Percentiles rank a stretch among this genome's conserved stretches.
These are phyloP conservation scores for Lactifluus piperatus DNA, from an alignment of 768 basidiomycete genomes.

Conservation along the genomic window DNA sequence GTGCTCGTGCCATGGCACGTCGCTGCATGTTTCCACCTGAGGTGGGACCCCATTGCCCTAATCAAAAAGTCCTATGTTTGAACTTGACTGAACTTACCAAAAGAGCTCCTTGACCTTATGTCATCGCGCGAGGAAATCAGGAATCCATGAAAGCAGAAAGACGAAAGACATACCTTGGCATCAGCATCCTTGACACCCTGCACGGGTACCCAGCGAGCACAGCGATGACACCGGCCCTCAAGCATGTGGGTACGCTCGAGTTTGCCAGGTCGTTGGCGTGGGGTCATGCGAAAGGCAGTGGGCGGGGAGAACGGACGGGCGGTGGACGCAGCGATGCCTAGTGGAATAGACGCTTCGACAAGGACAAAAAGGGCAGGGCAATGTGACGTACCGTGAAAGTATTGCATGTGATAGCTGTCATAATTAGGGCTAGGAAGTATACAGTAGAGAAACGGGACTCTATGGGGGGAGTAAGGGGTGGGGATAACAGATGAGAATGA, in stretches of 20 bases:
- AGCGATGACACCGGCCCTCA: slow-evolving; percentile 75
- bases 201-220: slow-evolving; percentile 59
- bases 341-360: neutral
- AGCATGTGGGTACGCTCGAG: slow-evolving; percentile 49
- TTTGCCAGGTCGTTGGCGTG: slow-evolving; percentile 42
- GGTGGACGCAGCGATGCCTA: slow-evolving; percentile 64
- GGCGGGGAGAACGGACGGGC: slow-evolving; percentile 76
- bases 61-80: neutral
- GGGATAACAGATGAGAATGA: neutral
- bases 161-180: slow-evolving; percentile 42
- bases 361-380: neutral
- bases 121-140: neutral
- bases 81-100: slow-evolving; percentile 43
- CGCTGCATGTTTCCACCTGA: slow-evolving; percentile 86
- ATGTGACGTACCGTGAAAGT: slow-evolving; percentile 51
- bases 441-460: neutral
- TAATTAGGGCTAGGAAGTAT: neutral
- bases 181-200: slow-evolving; percentile 70
- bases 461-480: neutral
- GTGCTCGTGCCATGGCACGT: slow-evolving; percentile 56
- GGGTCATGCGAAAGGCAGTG: slow-evolving; percentile 42
- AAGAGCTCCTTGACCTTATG: slow-evolving; percentile 61
- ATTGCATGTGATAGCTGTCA: slow-evolving; percentile 74
- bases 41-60: neutral
- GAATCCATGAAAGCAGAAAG: neutral